phyloP scores from a whole-genome alignment of 1,284 basidiomycete species.

The Limonomyces culmigenus region DNA sequence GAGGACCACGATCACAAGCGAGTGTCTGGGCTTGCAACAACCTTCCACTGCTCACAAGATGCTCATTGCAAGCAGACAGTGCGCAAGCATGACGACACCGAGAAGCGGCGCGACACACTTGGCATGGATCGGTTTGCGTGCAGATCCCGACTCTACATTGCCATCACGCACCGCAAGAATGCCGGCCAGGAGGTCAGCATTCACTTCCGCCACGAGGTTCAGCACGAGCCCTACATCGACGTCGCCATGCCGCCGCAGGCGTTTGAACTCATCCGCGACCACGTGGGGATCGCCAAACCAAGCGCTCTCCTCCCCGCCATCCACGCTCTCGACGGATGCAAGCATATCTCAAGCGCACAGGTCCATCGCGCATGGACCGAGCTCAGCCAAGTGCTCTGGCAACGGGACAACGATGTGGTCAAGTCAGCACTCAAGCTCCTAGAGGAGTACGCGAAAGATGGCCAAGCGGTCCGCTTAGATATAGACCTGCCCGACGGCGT shows the following conservation, averaged over 20 bases:
- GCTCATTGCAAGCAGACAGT: too few species aligned
- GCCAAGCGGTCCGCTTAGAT: conserved; percentile 11
- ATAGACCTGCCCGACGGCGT: conserved; percentile 9
- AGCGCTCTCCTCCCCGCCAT: conserved; percentile 6
- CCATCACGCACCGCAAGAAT: conserved; percentile 8
- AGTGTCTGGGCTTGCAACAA: too few species aligned
- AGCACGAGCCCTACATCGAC: conserved; percentile 11
- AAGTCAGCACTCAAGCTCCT: conserved; percentile 12
- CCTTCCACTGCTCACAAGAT: too few species aligned
- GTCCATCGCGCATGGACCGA: conserved; percentile 10
- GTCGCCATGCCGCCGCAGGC: conserved; percentile 11
- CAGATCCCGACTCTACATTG: conserved; percentile 6
- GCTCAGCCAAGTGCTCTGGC: conserved; percentile 14
- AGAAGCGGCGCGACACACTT: conserved; percentile 8
- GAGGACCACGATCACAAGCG: too few species aligned
- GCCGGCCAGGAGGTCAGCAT: conserved; percentile 4
- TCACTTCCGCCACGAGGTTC: conserved; percentile 8
- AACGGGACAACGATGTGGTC: conserved; percentile 11
- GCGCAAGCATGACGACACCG: too few species aligned
- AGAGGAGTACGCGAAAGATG: conserved; percentile 6
- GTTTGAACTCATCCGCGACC: conserved; percentile 7
- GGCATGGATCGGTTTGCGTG: conserved; percentile 13
- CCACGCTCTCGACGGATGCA: conserved; percentile 8
- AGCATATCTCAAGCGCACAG: conserved; percentile 9
- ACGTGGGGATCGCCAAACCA: conserved; percentile 8